Base-by-base conservation (phyloP, 148 eudicot species). In the Polygonum maritimum region DNA sequence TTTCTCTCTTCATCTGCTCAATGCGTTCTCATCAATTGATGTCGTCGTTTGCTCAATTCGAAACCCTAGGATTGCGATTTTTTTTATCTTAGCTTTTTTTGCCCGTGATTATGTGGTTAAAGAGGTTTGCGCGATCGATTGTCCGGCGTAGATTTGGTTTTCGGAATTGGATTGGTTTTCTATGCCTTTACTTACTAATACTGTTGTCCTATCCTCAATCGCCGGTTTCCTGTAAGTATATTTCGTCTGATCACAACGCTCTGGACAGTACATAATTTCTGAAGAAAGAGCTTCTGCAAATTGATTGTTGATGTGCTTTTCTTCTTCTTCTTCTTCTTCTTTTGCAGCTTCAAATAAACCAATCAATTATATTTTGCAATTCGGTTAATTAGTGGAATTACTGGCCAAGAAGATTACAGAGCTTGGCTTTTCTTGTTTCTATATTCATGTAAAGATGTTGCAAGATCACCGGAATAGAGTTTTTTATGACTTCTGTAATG, bases 331-430 rank as follows among this genome's bases (percentile, higher is more conserved):
- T n/a, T 38, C 73, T 2, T 73, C 57, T 77, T 78, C 86, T 75
- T n/a, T n/a, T n/a, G n/a, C 92, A 93, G 98, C 98, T 93, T 76
- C 96, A 91, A 89, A 93, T 93, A 74, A 93, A 92, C 81, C 98
- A 92, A 77, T 92, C 97, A 57, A 92, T 92, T 74, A 92, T 92
- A 41, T 92, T 92, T 79, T 93, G 98, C 90, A 93, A 90, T 79
- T 93, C 98, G 74, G 98, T 93, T 57, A 93, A 91, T 77, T 90
- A 16, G 98, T 93, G 51, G 98, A 93, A 69, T 87, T 93, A 71
- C 78, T 93, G 78, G 98, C 96, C 63, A 90, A 86, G 85, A 92
- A 92, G 88, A 92, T 92, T 76, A 92, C 97, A 10, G 97, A 92
- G 86, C 91, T 92, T 78, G 97, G 96, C 58, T 92, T 86, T 82